A percentile compares a stretch with the other conserved stretches of the same genome.
Conservation (phyloP, 2,329 filamentous ascomycete species). For the Penicillium sumatraense region DNA sequence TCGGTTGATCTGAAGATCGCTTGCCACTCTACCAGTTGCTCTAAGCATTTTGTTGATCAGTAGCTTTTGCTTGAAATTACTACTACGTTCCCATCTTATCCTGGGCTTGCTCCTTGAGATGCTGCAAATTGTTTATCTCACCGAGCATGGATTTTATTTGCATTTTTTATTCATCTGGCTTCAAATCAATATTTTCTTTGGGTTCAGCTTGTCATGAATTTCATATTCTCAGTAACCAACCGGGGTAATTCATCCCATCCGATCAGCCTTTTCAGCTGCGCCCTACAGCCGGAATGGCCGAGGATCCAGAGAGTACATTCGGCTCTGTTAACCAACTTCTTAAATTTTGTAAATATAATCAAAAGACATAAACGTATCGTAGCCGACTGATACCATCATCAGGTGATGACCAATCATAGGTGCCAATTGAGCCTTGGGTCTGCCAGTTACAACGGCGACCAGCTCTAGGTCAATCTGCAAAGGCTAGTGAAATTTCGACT, state of each 20-base stretch:
- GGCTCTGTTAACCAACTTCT: too few relatives aligned
- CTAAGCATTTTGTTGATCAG: conserved; percentile 10
- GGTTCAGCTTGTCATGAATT: background rate
- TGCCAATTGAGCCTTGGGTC: background rate
- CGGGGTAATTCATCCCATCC: background rate
- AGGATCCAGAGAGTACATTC: too few relatives aligned
- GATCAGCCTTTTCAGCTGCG: background rate
- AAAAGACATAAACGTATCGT: too few relatives aligned
- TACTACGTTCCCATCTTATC: conserved; percentile 6
- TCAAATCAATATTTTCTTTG: conserved; percentile 7
- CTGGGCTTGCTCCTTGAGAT: conserved; percentile 8
- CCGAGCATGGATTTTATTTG: conserved; percentile 18
- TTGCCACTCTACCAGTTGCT: conserved; percentile 15
- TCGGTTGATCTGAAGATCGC: conserved; percentile 14
- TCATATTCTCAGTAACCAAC: background rate
- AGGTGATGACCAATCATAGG: conserved; percentile 12
- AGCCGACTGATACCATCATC: too few relatives aligned
- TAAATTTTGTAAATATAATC: too few relatives aligned
- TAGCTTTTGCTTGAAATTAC: conserved; percentile 10
- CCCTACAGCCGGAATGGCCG: too few relatives aligned
- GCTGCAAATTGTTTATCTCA: conserved; percentile 17
- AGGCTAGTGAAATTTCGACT: background rate
- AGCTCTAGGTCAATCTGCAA: background rate
- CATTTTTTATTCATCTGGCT: conserved; percentile 19
- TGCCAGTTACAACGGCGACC: background rate